A percentile compares a stretch with the other conserved stretches of the same genome.
Evolutionary conservation across 176 grass and related monocot genomes (phyloP).

Genomic region (Puya raimondii): DNA sequence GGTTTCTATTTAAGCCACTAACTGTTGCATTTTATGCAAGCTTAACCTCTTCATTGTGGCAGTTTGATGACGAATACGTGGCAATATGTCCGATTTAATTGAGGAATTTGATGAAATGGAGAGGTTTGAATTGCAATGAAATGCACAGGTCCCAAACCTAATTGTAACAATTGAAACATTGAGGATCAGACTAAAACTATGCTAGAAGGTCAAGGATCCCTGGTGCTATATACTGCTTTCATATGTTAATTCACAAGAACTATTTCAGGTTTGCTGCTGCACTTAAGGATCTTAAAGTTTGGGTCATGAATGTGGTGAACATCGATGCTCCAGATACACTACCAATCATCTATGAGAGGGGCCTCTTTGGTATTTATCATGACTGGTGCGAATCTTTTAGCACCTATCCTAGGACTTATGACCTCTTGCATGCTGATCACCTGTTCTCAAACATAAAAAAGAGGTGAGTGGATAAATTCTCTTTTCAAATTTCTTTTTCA

Average conservation of each 20-base stretch:
- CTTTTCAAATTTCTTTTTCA: background rate
- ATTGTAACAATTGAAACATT: too few relatives aligned
- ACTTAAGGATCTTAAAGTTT: slow-evolving; percentile 62
- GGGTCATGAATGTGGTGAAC: slow-evolving; percentile 95
- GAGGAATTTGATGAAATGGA: too few relatives aligned
- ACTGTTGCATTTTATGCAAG: too few relatives aligned
- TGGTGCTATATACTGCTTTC: too few relatives aligned
- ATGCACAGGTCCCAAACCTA: too few relatives aligned
- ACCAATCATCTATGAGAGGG: slow-evolving; percentile 87
- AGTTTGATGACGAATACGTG: too few relatives aligned
- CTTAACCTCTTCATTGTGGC: too few relatives aligned
- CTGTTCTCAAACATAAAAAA: slow-evolving; percentile 84
- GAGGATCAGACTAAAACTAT: too few relatives aligned
- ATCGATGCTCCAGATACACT: slow-evolving; percentile 74
- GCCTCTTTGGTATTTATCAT: slow-evolving; percentile 91
- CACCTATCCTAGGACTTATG: slow-evolving; percentile 89
- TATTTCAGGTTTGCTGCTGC: slow-evolving; percentile 56
- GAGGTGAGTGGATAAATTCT: slow-evolving; percentile 32
- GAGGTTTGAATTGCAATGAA: too few relatives aligned
- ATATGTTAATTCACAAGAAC: background rate
- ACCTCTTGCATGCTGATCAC: slow-evolving; percentile 81
- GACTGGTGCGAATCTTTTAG: slow-evolving; percentile 99
- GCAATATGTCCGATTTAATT: too few relatives aligned
- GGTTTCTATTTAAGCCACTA: too few relatives aligned
- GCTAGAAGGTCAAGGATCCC: background rate